Evolutionary conservation across 2,329 filamentous ascomycete species (phyloP), one percentile per base, ranked within the genome.

Genomic region (Cyphellophora attinorum): DNA sequence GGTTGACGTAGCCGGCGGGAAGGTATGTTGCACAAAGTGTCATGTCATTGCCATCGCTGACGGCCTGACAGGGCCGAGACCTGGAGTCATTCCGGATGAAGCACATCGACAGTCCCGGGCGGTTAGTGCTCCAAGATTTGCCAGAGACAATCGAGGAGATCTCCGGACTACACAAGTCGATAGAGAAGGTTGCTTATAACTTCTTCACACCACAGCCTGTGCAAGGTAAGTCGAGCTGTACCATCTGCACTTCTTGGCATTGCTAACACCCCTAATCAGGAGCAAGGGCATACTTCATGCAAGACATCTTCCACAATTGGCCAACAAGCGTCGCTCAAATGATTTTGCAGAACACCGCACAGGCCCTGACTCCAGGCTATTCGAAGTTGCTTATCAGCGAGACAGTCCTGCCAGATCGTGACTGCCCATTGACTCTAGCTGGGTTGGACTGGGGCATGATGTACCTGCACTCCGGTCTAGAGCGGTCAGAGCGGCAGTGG

Each of bases 251-350:
- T n/a, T n/a, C n/a, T n/a, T n/a, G n/a, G n/a, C n/a, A n/a, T n/a
- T n/a, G n/a, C n/a, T n/a, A n/a, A n/a, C n/a, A n/a, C n/a, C n/a
- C n/a, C n/a, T n/a, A n/a, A n/a, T n/a, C n/a, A 25, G 21, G 21
- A 8, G 21, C 8, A n/a, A 8, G 21, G 8, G 21, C 21, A 25
- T 25, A 25, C 21, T 25, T 25, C 21, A 25, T 25, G 21, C 21
- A 25, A 25, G 21, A 25, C 21, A 25, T 25, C 21, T 25, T 25
- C 21, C 21, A 25, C n/a, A 25, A 25, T 25, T 25, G 21, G 21
- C 21, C 21, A 8, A 25, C 21, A 8, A 25, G 21, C n/a, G 21
- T 25, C n/a, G 21, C 21, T 25, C 21, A n/a, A n/a, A 8, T 25
- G 21, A 25, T 25, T 8, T n/a, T 25, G 21, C 8, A 25, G 21